Evolutionary conservation across 257 asterid genomes (phyloP).

Genomic region (Salvia rosmarinus): DNA sequence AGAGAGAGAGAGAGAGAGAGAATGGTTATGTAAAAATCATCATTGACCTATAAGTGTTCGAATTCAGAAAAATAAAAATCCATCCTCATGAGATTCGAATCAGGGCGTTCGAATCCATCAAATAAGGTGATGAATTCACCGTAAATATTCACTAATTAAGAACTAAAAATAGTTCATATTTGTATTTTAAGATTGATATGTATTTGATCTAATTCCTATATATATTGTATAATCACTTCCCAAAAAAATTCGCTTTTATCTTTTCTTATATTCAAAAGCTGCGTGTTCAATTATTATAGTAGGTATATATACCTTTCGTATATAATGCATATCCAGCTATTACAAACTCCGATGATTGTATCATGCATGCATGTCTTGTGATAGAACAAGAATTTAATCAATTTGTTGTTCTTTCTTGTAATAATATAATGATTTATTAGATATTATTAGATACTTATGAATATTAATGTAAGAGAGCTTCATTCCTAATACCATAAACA

Average conservation of each 20-base stretch:
- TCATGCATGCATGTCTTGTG: conserved; percentile 25
- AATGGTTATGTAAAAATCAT: too few species aligned
- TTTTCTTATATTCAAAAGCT: not conserved
- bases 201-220: too few species aligned
- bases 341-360: conserved; percentile 18
- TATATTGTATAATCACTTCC: too few species aligned
- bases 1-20: too few species aligned
- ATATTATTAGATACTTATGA: conserved; percentile 10
- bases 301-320: not conserved
- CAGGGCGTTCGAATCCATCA: too few species aligned
- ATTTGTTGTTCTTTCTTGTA: conserved; percentile 24
- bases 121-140: too few species aligned
- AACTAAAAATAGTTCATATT: too few species aligned
- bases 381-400: not conserved
- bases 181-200: too few species aligned
- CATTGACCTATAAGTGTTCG: too few species aligned
- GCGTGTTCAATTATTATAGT: conserved; percentile 4
- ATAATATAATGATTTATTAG: conserved; percentile 9
- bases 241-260: not conserved
- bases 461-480: conserved; percentile 8
- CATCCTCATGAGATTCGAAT: too few species aligned
- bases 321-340: conserved; percentile 31
- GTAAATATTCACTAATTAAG: too few species aligned
- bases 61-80: too few species aligned
- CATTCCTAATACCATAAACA: not conserved